These are phyloP conservation scores for Beauveria brongniartii DNA, from an alignment of 2,329 filamentous ascomycete genomes.

Conservation along the genomic window DNA sequence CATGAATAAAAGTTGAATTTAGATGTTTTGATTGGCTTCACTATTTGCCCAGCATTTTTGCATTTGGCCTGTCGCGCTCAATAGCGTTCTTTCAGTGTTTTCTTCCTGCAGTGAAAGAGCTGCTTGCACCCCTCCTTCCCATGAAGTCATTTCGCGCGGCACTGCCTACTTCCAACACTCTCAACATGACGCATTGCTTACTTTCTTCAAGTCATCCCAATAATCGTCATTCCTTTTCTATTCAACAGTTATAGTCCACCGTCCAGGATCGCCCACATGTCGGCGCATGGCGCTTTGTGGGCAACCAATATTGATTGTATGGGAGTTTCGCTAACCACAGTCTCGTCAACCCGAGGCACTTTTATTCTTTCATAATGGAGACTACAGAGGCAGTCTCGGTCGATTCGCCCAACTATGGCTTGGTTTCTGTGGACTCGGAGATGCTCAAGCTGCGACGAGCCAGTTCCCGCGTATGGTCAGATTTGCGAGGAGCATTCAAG, in stretches of 20 bases:
- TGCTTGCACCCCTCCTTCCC: not conserved
- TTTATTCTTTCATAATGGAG: not conserved
- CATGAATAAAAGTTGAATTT: constrained; percentile 11
- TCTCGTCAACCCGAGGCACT: no score
- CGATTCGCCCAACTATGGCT: not conserved
- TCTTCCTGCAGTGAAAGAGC: not conserved
- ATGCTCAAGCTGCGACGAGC: constrained; percentile 19
- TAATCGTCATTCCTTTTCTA: constrained; percentile 3
- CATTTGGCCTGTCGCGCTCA: not conserved
- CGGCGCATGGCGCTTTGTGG: not conserved
- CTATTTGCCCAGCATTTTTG: not conserved
- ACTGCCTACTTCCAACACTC: not conserved
- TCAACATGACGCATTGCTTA: not conserved
- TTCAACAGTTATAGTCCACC: not conserved
- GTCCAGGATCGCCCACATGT: not conserved
- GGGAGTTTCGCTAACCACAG: not conserved
- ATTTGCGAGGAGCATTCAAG: constrained; percentile 26
- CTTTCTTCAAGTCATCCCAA: not conserved
- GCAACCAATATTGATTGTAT: not conserved
- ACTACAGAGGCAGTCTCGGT: not conserved
- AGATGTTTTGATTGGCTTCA: not conserved
- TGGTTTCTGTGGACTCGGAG: not conserved
- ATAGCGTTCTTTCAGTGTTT: not conserved
- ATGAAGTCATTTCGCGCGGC: not conserved
- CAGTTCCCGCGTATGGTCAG: constrained; percentile 26